A percentile compares a stretch with the other conserved stretches of the same genome.
These are phyloP conservation scores for Stephania yunnanensis DNA, from an alignment of 164 flowering plant genomes.

Conservation along the genomic window DNA sequence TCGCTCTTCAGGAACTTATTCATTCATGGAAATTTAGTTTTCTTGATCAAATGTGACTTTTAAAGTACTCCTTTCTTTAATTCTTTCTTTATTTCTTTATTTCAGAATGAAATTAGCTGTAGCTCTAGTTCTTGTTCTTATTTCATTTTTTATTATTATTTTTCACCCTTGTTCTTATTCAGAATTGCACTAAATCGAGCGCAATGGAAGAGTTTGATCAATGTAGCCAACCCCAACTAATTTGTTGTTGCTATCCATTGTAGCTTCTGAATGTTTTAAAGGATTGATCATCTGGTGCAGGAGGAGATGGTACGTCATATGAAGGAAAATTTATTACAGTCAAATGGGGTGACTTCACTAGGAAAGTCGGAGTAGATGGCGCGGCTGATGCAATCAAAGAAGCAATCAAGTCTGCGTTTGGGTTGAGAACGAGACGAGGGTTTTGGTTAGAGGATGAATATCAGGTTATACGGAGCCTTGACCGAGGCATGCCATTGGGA, in stretches of 20 bases:
- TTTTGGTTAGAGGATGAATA: slow-evolving; percentile 67
- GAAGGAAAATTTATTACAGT: slow-evolving; percentile 50
- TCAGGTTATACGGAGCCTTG: slow-evolving; percentile 42
- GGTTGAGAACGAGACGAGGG: slow-evolving; percentile 46
- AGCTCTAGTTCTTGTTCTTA: no score
- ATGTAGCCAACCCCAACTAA: no score
- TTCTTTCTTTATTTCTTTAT: no score
- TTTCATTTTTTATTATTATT: no score
- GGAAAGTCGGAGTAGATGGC: slow-evolving; percentile 50
- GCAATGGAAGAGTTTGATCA: no score
- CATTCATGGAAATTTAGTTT: background rate
- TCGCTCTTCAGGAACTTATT: background rate
- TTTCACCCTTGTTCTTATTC: no score
- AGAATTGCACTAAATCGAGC: no score
- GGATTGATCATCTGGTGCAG: slow-evolving; percentile 14
- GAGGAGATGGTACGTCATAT: slow-evolving; percentile 31
- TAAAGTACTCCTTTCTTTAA: no score
- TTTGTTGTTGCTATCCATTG: no score
- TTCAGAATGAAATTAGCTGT: no score
- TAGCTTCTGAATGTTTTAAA: no score
- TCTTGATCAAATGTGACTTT: background rate
- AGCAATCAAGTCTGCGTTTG: slow-evolving; percentile 49
- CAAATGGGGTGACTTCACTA: slow-evolving; percentile 40
- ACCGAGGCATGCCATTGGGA: slow-evolving; percentile 56
- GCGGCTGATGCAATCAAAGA: slow-evolving; percentile 51